Evolutionary conservation across 2,329 filamentous ascomycete species (phyloP), one percentile per base, ranked within the genome.

Genomic region (Aureobasidium zeae): DNA sequence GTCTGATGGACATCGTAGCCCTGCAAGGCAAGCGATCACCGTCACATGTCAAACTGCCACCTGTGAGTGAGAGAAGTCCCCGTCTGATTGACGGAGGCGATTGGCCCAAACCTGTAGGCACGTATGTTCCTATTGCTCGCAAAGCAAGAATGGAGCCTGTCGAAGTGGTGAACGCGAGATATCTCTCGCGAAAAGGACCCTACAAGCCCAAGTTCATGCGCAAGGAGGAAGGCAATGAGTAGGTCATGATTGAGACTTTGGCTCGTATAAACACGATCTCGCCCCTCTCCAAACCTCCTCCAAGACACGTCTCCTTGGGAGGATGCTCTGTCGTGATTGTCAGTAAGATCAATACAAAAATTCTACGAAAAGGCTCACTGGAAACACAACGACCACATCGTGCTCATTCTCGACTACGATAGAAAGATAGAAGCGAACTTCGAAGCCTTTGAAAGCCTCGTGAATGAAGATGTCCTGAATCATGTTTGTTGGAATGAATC

Each of bases 401-500:
- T 81, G 76, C 64, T 96, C 89, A 2, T 81, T 87, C 53, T 93
- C 83, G 13, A 96, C 86, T 42, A 96, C 82, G 21, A 96, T 84
- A 4, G 86, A 78, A 7, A 98, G 68, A 58, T 94, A 95, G 58
- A 89, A 94, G 29, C 81, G 70, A 25, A 96, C 87, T 64, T 88
- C 86, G 57, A 95, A 94, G 1, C 88, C 88, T 46, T 77, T 78
- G 63, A 96, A 96, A 3, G 88, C 91, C 68, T 98, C 91, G 60
- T 95, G 87, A 38, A 98, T 84, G 43, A 95, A 77, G 45, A 98
- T 81, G 60, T 98, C 91, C 58, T 85, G 85, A 46, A 98, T 93
- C 63, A 86, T 81, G 32, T 83, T 84, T 0, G 89, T 94, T 0
- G 91, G 89, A 47, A 98, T 96, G 62, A 85, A 86, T 37, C 79